Base-by-base conservation (phyloP, 257 asterid genomes). In the Nicotiana undulata region DNA sequence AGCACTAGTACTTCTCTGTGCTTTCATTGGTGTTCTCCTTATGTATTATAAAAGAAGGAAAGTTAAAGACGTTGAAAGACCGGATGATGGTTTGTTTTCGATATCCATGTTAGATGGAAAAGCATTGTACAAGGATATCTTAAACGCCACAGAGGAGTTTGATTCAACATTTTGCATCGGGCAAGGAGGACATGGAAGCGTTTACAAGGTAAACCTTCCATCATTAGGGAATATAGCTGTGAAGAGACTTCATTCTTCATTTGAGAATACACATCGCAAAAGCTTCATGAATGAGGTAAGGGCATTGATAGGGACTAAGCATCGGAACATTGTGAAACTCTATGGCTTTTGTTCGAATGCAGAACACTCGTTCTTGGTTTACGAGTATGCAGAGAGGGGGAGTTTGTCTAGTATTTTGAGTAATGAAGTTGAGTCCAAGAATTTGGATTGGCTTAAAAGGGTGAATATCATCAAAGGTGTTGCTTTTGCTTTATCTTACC, bases 161-260 rank as follows among this genome's bases (percentile, higher is more conserved):
- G 84, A 81, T 46, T 24, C 20, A 16, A 32, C 32, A 17, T 58
- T 28, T 81, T 74, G 84, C 60, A 81, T 81, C 0, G 80, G 77
- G 12, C 28, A 20, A 37, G 68, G 81, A 18, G 74, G 72, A 0
- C 13, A 60, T 0, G 74, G 72, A 13, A 58, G 6, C 5, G 46
- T 78, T 55, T 77, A 77, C 81, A 77, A 59, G 49, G 37, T 60
- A 18, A 22, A 32, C 44, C 53, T 56, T 13, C 70, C 81, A 31
- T 9, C 9, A 55, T 22, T 31, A 29, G 31, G 65, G 9, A 18
- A 16, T 29, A 31, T 70, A 18, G 74, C 49, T 22, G 63, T 80
- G 59, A 67, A 80, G 65, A 80, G 26, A 67, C 56, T 80, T 32
- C 58, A 58, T 32, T 52, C 79, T 49, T 37, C 52, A 40, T 18